These are phyloP conservation scores for Graphilbum ipis-grandicollis DNA, from an alignment of 2,329 filamentous ascomycete genomes.

Conservation along the genomic window DNA sequence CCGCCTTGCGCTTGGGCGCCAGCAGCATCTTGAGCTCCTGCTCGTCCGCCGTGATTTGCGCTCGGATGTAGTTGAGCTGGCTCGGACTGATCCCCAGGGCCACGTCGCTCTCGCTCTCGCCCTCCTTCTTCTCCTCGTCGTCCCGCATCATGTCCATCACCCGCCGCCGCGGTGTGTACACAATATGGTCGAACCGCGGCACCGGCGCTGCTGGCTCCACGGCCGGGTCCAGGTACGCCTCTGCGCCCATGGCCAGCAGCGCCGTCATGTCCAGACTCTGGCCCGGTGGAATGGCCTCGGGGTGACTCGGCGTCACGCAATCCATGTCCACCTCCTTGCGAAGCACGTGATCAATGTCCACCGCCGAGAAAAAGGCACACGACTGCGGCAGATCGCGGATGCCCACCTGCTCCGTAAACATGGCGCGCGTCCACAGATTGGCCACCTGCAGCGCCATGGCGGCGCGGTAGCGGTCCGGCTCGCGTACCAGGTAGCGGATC, in stretches of 20 bases:
- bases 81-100: no score
- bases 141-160: slow-evolving; percentile 61
- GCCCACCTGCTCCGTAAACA: slow-evolving; percentile 94
- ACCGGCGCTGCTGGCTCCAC: slow-evolving; percentile 36
- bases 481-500: slow-evolving; percentile 79
- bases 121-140: slow-evolving; percentile 11
- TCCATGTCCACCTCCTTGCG: slow-evolving; percentile 98
- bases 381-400: slow-evolving; percentile 89
- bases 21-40: slow-evolving; percentile 58
- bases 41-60: slow-evolving; percentile 65
- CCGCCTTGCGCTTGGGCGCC: slow-evolving; percentile 32
- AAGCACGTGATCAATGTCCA: slow-evolving; percentile 91
- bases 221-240: slow-evolving; percentile 50
- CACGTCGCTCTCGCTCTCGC: slow-evolving; percentile 24
- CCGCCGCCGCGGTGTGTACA: slow-evolving; percentile 53
- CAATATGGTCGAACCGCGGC: slow-evolving; percentile 43
- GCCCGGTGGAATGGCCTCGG: slow-evolving; percentile 59
- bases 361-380: slow-evolving; percentile 87
- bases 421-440: slow-evolving; percentile 91
- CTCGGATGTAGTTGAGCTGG: slow-evolving; percentile 50
- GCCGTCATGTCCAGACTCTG: slow-evolving; percentile 70
- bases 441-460: slow-evolving; percentile 88
- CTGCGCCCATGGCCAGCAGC: slow-evolving; percentile 56
- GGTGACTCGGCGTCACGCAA: slow-evolving; percentile 81
- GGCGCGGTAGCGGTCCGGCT: slow-evolving; percentile 71